phyloP scores from a whole-genome alignment of 1,284 basidiomycete genomes.

The Rhodotorula sp. region DNA sequence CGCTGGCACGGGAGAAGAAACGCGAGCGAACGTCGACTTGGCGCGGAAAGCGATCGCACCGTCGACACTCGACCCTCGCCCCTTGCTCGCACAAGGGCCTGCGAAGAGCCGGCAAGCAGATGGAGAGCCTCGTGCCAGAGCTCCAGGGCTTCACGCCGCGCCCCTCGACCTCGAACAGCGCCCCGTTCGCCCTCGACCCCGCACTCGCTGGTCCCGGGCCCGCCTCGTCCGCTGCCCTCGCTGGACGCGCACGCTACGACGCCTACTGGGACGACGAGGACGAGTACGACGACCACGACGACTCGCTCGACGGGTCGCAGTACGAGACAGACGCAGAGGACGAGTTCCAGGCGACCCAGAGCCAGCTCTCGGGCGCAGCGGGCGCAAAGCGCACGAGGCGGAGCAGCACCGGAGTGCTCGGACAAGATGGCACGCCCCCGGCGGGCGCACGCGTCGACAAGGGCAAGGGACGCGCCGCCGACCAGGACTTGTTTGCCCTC shows the following conservation, averaged over 20 bases:
- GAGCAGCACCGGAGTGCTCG: background rate
- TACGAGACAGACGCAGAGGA: slow-evolving; percentile 40
- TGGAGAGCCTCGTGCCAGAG: slow-evolving; percentile 24
- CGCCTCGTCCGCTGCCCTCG: background rate
- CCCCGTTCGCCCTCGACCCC: slow-evolving; percentile 31
- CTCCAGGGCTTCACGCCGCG: slow-evolving; percentile 16
- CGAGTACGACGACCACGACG: slow-evolving; percentile 4
- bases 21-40: too few relatives aligned
- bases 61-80: background rate
- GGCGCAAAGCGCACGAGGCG: slow-evolving; percentile 11
- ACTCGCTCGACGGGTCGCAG: slow-evolving; percentile 2
- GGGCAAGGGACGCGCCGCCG: slow-evolving; percentile 17
- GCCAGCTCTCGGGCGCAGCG: background rate
- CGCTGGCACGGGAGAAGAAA: background rate
- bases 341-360: slow-evolving; percentile 16
- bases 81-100: background rate
- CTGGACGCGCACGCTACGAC: background rate
- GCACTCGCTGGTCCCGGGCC: slow-evolving; percentile 13
- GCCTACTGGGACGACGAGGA: slow-evolving; percentile 24
- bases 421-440: background rate
- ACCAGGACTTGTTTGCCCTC: slow-evolving; percentile 13
- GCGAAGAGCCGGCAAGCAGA: background rate
- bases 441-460: background rate
- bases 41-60: too few relatives aligned
- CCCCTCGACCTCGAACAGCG: background rate